Conservation (phyloP, 140 eudicot genomes). For the Bidens hawaiensis region DNA sequence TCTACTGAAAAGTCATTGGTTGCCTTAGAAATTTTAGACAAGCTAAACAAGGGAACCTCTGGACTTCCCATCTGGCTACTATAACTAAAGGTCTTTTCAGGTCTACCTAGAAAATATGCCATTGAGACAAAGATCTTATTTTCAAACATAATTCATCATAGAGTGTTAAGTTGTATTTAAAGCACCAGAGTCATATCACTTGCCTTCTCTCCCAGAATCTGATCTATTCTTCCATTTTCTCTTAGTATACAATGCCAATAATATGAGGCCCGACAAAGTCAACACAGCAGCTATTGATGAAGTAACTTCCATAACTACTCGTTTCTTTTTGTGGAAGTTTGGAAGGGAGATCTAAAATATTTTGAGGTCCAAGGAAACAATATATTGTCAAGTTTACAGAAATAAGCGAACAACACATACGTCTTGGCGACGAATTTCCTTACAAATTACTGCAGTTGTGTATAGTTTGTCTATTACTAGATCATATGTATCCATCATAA, state of each 20-base stretch:
- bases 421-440: neutral
- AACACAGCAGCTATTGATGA: neutral
- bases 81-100: too few species aligned
- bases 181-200: neutral
- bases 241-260: neutral
- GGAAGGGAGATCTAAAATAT: neutral
- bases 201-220: neutral
- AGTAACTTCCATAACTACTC: neutral
- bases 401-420: neutral
- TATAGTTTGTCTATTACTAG: too few species aligned
- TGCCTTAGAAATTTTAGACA: neutral
- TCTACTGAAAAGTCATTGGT: slow-evolving; percentile 3
- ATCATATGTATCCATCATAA: neutral
- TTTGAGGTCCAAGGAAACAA: neutral
- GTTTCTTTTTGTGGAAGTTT: neutral
- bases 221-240: neutral
- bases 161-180: too few species aligned
- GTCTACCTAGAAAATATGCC: too few species aligned
- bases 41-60: neutral
- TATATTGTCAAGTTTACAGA: neutral
- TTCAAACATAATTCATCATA: too few species aligned
- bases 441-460: neutral
- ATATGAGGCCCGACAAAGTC: neutral
- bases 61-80: neutral
- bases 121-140: too few species aligned